phyloP scores from a whole-genome alignment of 208 protist species.

The Trypanosoma theileri region DNA sequence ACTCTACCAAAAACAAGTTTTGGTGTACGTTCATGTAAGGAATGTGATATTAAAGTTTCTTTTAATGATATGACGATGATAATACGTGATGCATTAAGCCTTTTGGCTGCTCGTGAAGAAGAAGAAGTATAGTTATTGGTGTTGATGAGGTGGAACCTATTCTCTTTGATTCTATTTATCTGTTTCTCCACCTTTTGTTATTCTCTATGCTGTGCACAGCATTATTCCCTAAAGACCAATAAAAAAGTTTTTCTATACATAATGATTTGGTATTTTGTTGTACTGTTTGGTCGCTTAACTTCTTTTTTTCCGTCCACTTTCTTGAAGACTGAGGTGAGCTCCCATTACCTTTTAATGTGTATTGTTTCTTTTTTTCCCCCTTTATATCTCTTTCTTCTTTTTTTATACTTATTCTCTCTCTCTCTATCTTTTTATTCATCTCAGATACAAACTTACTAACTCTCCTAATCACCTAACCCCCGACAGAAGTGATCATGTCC shows the following conservation, averaged over 20 bases:
- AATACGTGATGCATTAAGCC: conserved; percentile 14
- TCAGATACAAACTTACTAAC: not conserved
- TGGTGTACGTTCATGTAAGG: conserved; percentile 22
- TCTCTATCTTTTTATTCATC: not conserved
- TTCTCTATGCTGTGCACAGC: no score
- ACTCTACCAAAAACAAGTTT: conserved; percentile 1
- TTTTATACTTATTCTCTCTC: not conserved
- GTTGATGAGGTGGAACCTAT: not conserved
- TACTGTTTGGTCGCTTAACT: no score
- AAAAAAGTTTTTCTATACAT: no score
- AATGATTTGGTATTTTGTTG: no score
- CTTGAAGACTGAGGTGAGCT: no score
- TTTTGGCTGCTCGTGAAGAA: not conserved
- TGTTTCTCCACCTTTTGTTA: not conserved
- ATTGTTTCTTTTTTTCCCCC: no score
- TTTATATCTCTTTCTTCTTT: not conserved
- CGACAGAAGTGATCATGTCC: conserved; percentile 43
- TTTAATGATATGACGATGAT: conserved; percentile 16
- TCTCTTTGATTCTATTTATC: not conserved
- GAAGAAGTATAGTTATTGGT: not conserved
- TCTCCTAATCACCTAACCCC: not conserved
- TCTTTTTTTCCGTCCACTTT: no score
- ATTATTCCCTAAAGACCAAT: no score
- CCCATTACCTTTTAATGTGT: no score
- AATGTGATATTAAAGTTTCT: conserved; percentile 28